Conservation (phyloP, 2,329 filamentous ascomycete genomes). For the Macrophomina pseudophaseolina region DNA sequence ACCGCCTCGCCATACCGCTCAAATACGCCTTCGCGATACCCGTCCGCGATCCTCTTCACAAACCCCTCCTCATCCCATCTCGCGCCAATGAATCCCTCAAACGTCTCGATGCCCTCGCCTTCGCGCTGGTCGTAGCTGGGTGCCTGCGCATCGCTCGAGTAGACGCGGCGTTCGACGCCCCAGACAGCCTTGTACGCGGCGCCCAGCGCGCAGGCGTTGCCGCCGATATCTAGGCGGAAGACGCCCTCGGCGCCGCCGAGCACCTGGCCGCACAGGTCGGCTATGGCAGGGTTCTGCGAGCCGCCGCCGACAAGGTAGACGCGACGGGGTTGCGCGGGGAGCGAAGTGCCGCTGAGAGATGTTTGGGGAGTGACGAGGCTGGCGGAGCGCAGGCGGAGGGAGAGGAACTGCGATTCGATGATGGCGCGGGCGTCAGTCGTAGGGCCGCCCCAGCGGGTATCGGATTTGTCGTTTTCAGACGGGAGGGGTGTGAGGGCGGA, state of each 20-base stretch:
- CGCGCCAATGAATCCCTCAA: slow-evolving; percentile 83
- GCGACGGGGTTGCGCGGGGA: slow-evolving; percentile 83
- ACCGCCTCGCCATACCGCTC: slow-evolving; percentile 78
- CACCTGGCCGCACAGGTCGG: slow-evolving; percentile 81
- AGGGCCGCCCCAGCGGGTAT: slow-evolving; percentile 58
- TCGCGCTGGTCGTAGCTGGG: not conserved
- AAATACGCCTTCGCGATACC: slow-evolving; percentile 77
- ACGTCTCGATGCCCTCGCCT: slow-evolving; percentile 64
- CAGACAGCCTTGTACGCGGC: slow-evolving; percentile 96
- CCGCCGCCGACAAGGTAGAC: slow-evolving; percentile 96
- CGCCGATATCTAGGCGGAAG: slow-evolving; percentile 90
- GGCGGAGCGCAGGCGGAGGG: slow-evolving; percentile 82
- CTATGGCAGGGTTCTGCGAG: slow-evolving; percentile 86
- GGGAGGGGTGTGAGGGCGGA: slow-evolving; percentile 51
- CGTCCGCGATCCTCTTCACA: slow-evolving; percentile 80
- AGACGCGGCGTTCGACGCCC: slow-evolving; percentile 71
- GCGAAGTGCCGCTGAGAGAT: slow-evolving; percentile 48
- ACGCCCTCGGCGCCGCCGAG: slow-evolving; percentile 89
- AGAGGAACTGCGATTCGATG: slow-evolving; percentile 93
- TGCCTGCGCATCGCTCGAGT: not conserved
- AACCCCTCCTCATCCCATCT: slow-evolving; percentile 87
- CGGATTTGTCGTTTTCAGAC: slow-evolving; percentile 49
- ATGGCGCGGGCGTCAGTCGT: slow-evolving; percentile 80
- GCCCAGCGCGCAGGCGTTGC: slow-evolving; percentile 92
- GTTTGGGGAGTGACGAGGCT: slow-evolving; percentile 66